These are phyloP conservation scores for Mycena rosella DNA, from an alignment of 768 basidiomycete species.

Conservation along the genomic window DNA sequence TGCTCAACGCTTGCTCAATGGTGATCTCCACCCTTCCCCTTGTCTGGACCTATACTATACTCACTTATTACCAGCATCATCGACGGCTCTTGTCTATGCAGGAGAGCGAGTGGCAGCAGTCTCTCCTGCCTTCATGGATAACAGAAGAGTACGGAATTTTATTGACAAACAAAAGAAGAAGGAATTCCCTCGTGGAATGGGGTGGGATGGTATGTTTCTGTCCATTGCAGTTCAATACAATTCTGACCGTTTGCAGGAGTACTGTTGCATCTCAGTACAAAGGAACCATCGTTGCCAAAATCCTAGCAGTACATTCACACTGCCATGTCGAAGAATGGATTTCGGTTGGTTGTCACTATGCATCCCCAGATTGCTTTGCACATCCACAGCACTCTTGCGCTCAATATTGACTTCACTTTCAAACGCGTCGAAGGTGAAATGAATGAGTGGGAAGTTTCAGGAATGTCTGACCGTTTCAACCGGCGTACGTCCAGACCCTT, in stretches of 20 bases:
- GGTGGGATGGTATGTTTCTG: conserved; percentile 16
- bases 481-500: too few relatives aligned
- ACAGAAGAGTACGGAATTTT: conserved; percentile 13
- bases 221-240: neutral
- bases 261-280: neutral
- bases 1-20: conserved; percentile 5
- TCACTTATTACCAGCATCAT: too few relatives aligned
- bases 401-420: conserved; percentile 40
- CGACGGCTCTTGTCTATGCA: too few relatives aligned
- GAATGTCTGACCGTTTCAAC: conserved; percentile 23
- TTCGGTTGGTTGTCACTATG: conserved; percentile 20
- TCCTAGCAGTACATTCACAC: conserved; percentile 20
- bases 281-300: neutral
- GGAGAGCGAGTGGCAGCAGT: too few relatives aligned
- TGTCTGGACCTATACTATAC: too few relatives aligned
- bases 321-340: conserved; percentile 15
- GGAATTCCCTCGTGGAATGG: conserved; percentile 15
- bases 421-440: conserved; percentile 37
- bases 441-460: conserved; percentile 40
- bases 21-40: too few relatives aligned
- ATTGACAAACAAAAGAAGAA: conserved; percentile 13
- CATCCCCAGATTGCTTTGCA: conserved; percentile 6
- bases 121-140: conserved; percentile 14
- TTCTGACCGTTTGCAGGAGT: conserved; percentile 4
- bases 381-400: conserved; percentile 28